phyloP scores from a whole-genome alignment of 768 basidiomycete species.

The Fomitopsis serialis region DNA sequence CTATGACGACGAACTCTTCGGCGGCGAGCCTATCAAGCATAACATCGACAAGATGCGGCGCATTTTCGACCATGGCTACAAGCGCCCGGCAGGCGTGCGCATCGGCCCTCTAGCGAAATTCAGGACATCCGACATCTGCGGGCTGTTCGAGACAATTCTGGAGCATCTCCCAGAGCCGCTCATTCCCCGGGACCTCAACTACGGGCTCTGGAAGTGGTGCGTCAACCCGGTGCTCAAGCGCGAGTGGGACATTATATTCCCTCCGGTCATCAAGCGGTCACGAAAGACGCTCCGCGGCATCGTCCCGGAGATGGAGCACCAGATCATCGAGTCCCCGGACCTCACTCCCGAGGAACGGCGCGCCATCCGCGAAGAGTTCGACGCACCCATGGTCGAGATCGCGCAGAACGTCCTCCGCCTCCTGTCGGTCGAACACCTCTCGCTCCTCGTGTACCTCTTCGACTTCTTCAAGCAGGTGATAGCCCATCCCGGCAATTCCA shows the following conservation, averaged over 20 bases:
- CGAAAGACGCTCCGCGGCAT: neutral
- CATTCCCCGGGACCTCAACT: constrained; percentile 35
- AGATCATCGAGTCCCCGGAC: neutral
- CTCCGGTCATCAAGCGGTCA: neutral
- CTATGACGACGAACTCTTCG: constrained; percentile 38
- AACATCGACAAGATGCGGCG: constrained; percentile 34
- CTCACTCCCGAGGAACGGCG: constrained; percentile 7
- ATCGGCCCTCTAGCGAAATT: constrained; percentile 25
- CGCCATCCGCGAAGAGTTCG: constrained; percentile 22
- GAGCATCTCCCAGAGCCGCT: constrained; percentile 42
- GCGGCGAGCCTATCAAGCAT: constrained; percentile 34
- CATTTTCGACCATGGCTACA: constrained; percentile 21
- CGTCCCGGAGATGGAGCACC: neutral
- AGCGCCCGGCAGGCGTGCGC: constrained; percentile 18
- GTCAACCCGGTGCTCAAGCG: constrained; percentile 36
- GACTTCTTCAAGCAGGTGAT: constrained; percentile 48
- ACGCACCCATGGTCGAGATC: constrained; percentile 29
- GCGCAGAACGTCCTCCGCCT: constrained; percentile 49
- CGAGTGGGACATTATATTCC: neutral
- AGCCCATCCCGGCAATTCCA: constrained; percentile 42
- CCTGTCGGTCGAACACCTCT: constrained; percentile 35
- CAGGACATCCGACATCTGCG: constrained; percentile 38
- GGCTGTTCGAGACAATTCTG: constrained; percentile 42
- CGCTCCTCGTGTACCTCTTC: constrained; percentile 39
- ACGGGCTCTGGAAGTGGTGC: constrained; percentile 39